phyloP scores from a whole-genome alignment of 2,329 filamentous ascomycete genomes.

The Colletotrichum liaoningense region DNA sequence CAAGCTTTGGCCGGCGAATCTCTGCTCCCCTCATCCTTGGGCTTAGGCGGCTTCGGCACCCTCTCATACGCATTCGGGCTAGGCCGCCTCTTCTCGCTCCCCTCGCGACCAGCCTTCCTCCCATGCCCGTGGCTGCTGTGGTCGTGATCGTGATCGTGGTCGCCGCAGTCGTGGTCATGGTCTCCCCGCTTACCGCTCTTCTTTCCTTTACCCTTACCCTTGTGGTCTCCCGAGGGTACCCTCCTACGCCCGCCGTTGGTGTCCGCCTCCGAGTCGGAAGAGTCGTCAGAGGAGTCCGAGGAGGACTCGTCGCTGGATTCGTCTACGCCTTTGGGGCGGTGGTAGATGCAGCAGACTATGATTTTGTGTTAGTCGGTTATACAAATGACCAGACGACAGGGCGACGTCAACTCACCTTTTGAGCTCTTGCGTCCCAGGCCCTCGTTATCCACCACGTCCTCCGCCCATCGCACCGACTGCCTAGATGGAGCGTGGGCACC shows the following conservation, averaged over 20 bases:
- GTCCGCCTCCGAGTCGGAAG: conserved; percentile 62
- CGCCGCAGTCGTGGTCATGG: conserved; percentile 47
- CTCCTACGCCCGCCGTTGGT: conserved; percentile 41
- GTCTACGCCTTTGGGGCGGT: conserved; percentile 82
- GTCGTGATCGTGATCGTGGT: conserved; percentile 51
- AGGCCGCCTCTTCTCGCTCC: conserved; percentile 58
- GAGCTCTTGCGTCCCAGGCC: conserved; percentile 93
- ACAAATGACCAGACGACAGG: neutral
- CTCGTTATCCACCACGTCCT: conserved; percentile 95
- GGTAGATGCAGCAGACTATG: conserved; percentile 98
- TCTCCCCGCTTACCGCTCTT: conserved; percentile 56
- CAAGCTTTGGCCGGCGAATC: conserved; percentile 4
- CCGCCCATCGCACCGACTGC: conserved; percentile 88
- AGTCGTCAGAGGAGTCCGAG: conserved; percentile 65
- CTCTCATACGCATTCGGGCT: conserved; percentile 88
- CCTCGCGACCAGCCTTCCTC: conserved; percentile 42
- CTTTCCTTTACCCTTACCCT: conserved; percentile 50
- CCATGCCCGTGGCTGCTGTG: conserved; percentile 48
- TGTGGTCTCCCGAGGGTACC: conserved; percentile 46
- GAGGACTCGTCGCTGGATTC: conserved; percentile 82
- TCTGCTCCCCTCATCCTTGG: conserved; percentile 44
- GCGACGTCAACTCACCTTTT: conserved; percentile 73
- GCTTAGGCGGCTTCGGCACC: conserved; percentile 63
- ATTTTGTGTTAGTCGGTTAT: neutral
- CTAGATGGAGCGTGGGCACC: conserved; percentile 58